Evolutionary conservation across 805 yeast species (phyloP).

Genomic region (Cyberlindnera veronae): DNA sequence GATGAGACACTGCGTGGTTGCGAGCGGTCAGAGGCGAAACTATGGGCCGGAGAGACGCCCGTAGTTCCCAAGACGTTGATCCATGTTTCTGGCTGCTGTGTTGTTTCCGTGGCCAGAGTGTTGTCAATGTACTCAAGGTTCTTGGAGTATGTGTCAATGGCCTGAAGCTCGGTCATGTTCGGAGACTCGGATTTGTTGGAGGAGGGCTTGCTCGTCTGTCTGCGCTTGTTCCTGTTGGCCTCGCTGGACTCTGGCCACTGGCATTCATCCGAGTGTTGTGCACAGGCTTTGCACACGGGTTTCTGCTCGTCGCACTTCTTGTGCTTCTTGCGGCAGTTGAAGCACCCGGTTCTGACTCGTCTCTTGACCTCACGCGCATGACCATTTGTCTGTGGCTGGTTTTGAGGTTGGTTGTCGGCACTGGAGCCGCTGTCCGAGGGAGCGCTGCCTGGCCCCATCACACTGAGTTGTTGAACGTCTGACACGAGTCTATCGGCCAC

Average conservation of each 20-base stretch:
- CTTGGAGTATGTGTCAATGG: slow-evolving; percentile 14
- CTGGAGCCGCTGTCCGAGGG: too few species aligned
- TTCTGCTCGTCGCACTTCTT: slow-evolving; percentile 61
- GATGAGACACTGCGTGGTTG: slow-evolving; percentile 2
- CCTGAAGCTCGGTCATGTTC: slow-evolving; percentile 6
- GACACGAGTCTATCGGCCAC: too few species aligned
- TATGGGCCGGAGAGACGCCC: slow-evolving; percentile 3
- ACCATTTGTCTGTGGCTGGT: too few species aligned
- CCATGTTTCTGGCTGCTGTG: neutral
- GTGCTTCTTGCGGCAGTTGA: slow-evolving; percentile 61
- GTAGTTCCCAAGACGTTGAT: slow-evolving; percentile 1
- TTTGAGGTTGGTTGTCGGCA: too few species aligned
- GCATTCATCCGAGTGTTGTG: slow-evolving; percentile 6
- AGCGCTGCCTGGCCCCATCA: too few species aligned
- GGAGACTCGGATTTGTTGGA: slow-evolving; percentile 4
- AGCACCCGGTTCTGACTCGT: slow-evolving; percentile 50
- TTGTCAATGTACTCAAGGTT: slow-evolving; percentile 16
- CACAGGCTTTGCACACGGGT: slow-evolving; percentile 26
- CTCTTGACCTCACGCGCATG: slow-evolving; percentile 19
- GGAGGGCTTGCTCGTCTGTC: neutral
- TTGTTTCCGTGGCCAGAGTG: slow-evolving; percentile 6
- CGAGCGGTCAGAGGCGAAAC: slow-evolving; percentile 2
- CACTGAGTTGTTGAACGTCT: too few species aligned
- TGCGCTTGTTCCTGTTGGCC: slow-evolving; percentile 7
- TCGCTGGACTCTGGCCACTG: slow-evolving; percentile 13